These are phyloP conservation scores for Verbascum thapsus DNA, from an alignment of 257 asterid species.

Conservation along the genomic window DNA sequence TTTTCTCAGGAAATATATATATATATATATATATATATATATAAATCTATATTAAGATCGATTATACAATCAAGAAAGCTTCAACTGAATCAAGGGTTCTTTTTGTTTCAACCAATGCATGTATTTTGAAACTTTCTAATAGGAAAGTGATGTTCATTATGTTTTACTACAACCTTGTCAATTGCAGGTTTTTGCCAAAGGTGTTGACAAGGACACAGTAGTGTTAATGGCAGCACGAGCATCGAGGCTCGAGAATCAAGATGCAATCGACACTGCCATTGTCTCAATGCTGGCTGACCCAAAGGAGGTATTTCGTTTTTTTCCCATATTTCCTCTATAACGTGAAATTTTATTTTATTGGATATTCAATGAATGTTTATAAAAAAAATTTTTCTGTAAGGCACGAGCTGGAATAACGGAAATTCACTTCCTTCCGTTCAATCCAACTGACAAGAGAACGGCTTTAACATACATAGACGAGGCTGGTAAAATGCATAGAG, in stretches of 20 bases:
- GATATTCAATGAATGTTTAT: too few species aligned
- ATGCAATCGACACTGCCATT: slow-evolving; percentile 45
- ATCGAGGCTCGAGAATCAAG: slow-evolving; percentile 43
- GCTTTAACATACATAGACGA: slow-evolving; percentile 39
- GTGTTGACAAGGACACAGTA: slow-evolving; percentile 37
- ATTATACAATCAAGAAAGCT: neutral
- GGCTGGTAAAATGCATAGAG: slow-evolving; percentile 39
- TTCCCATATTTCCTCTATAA: too few species aligned
- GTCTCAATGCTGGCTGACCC: slow-evolving; percentile 40
- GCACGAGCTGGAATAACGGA: slow-evolving; percentile 41
- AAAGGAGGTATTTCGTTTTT: slow-evolving; percentile 31
- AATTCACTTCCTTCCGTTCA: slow-evolving; percentile 42
- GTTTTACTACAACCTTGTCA: neutral
- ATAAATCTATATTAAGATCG: slow-evolving; percentile 2
- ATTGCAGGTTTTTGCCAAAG: slow-evolving; percentile 33
- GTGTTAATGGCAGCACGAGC: slow-evolving; percentile 43
- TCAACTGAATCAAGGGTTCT: neutral
- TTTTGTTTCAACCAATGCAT: neutral
- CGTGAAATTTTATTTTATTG: too few species aligned
- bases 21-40: neutral
- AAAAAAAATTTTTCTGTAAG: slow-evolving; percentile 32
- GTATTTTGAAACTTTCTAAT: neutral
- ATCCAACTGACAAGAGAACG: slow-evolving; percentile 43
- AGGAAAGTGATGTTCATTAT: neutral
- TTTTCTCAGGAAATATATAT: neutral